Conservation (phyloP, 2,329 filamentous ascomycete species). For the Xylaria sp. region DNA sequence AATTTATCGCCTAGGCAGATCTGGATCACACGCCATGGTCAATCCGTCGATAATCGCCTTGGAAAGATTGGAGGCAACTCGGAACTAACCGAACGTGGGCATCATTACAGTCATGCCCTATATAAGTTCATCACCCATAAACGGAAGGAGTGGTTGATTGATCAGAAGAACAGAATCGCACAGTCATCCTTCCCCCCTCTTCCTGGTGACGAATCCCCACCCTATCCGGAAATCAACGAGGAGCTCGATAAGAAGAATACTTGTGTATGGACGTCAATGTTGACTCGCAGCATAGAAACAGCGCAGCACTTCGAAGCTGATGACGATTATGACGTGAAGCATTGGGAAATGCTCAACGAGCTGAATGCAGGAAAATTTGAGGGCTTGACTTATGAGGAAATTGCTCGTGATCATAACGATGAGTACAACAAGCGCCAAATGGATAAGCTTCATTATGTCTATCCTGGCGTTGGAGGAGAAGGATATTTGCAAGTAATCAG, state of each 20-base stretch:
- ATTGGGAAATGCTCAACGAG: conserved; percentile 98
- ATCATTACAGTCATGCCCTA: conserved; percentile 77
- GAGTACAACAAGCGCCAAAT: conserved; percentile 80
- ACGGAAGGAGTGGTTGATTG: conserved; percentile 79
- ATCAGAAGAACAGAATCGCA: conserved; percentile 78
- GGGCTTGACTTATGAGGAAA: conserved; percentile 92
- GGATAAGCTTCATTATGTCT: conserved; percentile 95
- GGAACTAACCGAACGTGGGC: conserved; percentile 78
- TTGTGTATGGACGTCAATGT: conserved; percentile 98
- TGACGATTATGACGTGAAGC: conserved; percentile 94
- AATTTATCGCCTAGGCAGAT: conserved; percentile 95
- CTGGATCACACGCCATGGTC: conserved; percentile 96
- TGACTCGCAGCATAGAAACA: conserved; percentile 86
- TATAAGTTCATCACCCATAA: conserved; percentile 84
- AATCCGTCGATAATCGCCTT: conserved; percentile 84
- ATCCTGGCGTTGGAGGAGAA: conserved; percentile 93
- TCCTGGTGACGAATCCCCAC: conserved; percentile 90
- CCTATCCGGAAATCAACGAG: conserved; percentile 82
- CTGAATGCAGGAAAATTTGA: conserved; percentile 93
- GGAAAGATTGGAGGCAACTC: conserved; percentile 91
- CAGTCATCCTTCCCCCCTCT: conserved; percentile 85
- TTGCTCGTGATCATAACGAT: conserved; percentile 75
- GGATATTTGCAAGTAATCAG: conserved; percentile 98
- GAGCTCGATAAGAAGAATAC: conserved; percentile 84
- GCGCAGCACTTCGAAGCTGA: conserved; percentile 87